Evolutionary conservation across 257 asterid species (phyloP).

Genomic region (Solanum paucissectum): DNA sequence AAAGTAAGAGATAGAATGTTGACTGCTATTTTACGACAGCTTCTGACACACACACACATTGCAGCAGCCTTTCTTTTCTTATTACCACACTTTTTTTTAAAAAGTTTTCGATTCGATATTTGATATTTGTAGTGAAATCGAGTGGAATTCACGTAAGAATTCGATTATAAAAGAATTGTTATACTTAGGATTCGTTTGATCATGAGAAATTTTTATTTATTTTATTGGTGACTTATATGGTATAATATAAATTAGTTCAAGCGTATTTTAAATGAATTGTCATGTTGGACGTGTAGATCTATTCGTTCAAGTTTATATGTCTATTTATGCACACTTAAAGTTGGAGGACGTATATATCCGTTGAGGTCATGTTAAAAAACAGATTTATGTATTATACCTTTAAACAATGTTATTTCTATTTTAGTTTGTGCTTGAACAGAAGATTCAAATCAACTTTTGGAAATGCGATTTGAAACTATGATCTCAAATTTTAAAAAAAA

Average conservation of each 20-base stretch:
- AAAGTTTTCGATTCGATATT: background rate
- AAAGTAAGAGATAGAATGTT: conserved; percentile 1
- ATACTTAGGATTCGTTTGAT: too few species aligned
- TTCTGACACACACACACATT: conserved; percentile 8
- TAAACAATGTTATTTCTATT: too few species aligned
- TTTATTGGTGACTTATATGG: too few species aligned
- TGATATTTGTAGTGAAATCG: accelerated
- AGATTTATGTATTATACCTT: too few species aligned
- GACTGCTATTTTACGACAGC: conserved; percentile 9
- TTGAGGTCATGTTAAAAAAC: too few species aligned
- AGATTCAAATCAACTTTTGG: too few species aligned
- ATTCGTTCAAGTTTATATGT: too few species aligned
- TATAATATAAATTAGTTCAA: too few species aligned
- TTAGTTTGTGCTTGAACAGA: too few species aligned
- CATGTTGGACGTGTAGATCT: accelerated
- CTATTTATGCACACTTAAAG: background rate
- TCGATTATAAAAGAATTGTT: background rate
- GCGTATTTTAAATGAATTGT: too few species aligned
- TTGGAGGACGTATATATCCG: accelerated
- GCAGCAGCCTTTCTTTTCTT: background rate
- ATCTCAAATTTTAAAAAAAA: accelerated
- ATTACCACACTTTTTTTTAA: background rate
- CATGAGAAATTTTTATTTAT: too few species aligned
- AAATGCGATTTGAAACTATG: too few species aligned
- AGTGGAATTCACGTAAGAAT: accelerated